These are phyloP conservation scores for Diaporthe aspalathi DNA, from an alignment of 2,329 filamentous ascomycete species.

Conservation along the genomic window DNA sequence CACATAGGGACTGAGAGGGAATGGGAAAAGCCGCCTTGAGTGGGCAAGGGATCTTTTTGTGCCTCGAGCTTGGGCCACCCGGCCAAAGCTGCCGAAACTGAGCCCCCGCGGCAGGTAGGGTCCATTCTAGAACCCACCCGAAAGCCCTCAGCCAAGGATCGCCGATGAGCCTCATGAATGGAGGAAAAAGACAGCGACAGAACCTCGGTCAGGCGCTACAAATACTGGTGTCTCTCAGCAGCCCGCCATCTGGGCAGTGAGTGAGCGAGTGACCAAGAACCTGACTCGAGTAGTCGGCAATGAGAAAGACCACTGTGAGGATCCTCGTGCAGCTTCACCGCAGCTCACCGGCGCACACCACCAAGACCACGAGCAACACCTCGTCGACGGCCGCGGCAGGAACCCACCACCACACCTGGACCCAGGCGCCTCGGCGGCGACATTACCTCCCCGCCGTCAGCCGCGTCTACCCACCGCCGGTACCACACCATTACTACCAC, in stretches of 20 bases:
- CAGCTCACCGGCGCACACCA: constrained; percentile 17
- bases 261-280: not conserved
- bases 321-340: not conserved
- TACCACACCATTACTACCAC: constrained; percentile 23
- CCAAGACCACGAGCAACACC: not conserved
- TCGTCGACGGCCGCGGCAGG: not conserved
- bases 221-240: not conserved
- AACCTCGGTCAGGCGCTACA: not conserved
- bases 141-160: not conserved
- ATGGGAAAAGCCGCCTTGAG: constrained; percentile 2
- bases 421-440: constrained; percentile 7
- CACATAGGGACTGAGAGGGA: not conserved
- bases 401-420: not conserved
- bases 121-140: constrained; percentile 27
- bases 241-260: not conserved
- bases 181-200: not conserved
- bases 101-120: not conserved
- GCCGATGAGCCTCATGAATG: constrained; percentile 28
- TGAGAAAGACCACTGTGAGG: not conserved
- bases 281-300: constrained; percentile 9
- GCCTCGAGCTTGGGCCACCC: constrained; percentile 15
- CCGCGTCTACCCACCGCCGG: constrained; percentile 23
- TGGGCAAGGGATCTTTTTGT: not conserved
- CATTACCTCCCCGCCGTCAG: not conserved
- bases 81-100: not conserved